Evolutionary conservation across 768 basidiomycete genomes (phyloP), one percentile per base, ranked within the genome.

Genomic region (Fomitopsis serialis): DNA sequence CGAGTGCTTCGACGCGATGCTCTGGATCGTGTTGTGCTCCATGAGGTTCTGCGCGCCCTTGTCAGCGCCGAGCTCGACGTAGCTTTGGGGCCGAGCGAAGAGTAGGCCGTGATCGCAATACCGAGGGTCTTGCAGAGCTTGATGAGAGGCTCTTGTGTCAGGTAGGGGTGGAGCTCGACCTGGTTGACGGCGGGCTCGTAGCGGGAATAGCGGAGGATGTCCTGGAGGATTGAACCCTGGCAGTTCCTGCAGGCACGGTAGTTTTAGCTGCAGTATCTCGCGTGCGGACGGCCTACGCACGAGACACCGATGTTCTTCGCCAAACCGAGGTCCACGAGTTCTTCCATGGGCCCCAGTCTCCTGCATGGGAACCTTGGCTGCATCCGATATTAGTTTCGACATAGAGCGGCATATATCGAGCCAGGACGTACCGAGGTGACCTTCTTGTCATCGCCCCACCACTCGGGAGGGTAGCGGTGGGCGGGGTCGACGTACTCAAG

Each of bases 301-400:
- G 84, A 85, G 58, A 91, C 63, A 53, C 90, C 93, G 59, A 95
- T 90, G 64, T 92, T 87, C 74, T 81, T 89, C 10, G 74, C 80
- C 37, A 85, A 66, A 8, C 85, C 84, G 42, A 77, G 75, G 58
- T 89, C 85, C 45, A 85, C 84, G 21, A 94, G 78, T 55, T 77
- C 74, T 69, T 96, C 93, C 83, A 96, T 80, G 15, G 80, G 89
- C 64, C 90, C 91, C 95, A 17, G 93, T 95, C 72, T 90, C 86
- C 60, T 84, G 81, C 66, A 89, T 78, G 36, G 86, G 84, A 0
- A 80, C 82, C 48, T 84, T 82, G 58, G 80, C 79, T 84, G 57
- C 42, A 43, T 11, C 43, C 5, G 50, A 23, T 10, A 40, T 59
- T 1, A 45, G 29, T 9, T 24, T 58, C 29, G 11, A 21, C 34